Base-by-base conservation (phyloP, 192 early-diverging fungal genomes). In the Rhizoclosmatium sp. region DNA sequence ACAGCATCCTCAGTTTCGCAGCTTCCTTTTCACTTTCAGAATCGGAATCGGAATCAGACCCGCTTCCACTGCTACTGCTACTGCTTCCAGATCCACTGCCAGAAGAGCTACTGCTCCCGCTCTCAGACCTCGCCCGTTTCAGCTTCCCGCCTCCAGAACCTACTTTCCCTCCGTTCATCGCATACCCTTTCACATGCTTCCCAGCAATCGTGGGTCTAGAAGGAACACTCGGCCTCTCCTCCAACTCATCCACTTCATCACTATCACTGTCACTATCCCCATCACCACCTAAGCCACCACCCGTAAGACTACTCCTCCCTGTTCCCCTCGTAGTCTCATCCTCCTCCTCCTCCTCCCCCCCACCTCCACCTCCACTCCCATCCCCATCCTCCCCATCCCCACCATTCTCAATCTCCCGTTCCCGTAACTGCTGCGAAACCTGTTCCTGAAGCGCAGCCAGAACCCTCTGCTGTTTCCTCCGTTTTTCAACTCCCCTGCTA, bases 191-290 rank as follows among this genome's bases (percentile, higher is more conserved):
- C 31, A 31, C 31, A 31, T 31, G 31, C 31, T 31, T 31, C 31
- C 31, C 31, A 31, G 31, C 31, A 31, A 31, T 31, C 31, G 31
- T 31, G 31, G 31, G 31, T 31, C 31, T 31, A 31, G 31, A 31
- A 31, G 31, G 31, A 31, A 31, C 31, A 31, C 31, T 31, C 31
- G 31, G 31, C 31, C 31, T 31, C 31, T 16, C 46, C 67, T 40
- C 67, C 40, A 69, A 47, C 46, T 69, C 67, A 69, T 69, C 67
- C 42, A 69, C 47, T 46, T 69, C 67, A 31, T 69, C 67, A 14
- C 46, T 47, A 23, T 39, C n/a, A 39, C 62, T 65, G 62, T 39
- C 39, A 40, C 62, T 65, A 40, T 40, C 40, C 19, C 62, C 40
- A 14, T 19, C 19, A 19, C 62, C 62, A 39, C 62, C 39, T 2